Conservation (phyloP, 2,329 filamentous ascomycete species). For the Colletotrichum neosansevieriae region DNA sequence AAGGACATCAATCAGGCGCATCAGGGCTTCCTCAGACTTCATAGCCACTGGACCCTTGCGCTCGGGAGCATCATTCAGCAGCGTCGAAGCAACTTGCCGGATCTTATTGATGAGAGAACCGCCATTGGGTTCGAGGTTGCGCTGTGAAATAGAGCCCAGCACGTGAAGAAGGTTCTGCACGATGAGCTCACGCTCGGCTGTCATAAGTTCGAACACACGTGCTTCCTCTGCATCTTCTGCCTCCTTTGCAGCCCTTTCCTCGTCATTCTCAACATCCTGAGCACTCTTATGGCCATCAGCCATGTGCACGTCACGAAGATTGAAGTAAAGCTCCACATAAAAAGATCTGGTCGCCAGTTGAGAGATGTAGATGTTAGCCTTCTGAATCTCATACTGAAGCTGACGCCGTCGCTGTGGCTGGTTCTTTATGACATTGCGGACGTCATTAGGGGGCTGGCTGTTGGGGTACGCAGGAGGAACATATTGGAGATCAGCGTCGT, state of each 20-base stretch:
- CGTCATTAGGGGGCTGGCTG: slow-evolving; percentile 61
- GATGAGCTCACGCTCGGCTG: slow-evolving; percentile 82
- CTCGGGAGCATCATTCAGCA: slow-evolving; percentile 71
- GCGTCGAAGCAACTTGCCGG: slow-evolving; percentile 83
- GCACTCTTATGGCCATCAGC: slow-evolving; percentile 56
- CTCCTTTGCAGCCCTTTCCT: slow-evolving; percentile 53
- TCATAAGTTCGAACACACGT: slow-evolving; percentile 73
- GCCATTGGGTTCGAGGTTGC: slow-evolving; percentile 83
- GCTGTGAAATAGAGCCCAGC: slow-evolving; percentile 81
- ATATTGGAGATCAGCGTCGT: slow-evolving; percentile 63
- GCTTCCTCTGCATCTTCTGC: slow-evolving; percentile 58
- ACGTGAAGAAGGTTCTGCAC: slow-evolving; percentile 83
- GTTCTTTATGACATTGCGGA: slow-evolving; percentile 62
- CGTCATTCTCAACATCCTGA: slow-evolving; percentile 49
- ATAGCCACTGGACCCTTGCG: slow-evolving; percentile 64
- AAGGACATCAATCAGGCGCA: slow-evolving; percentile 79
- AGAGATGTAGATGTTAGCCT: slow-evolving; percentile 88
- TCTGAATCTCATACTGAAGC: slow-evolving; percentile 89
- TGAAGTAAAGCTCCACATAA: slow-evolving; percentile 88
- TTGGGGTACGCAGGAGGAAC: slow-evolving; percentile 63
- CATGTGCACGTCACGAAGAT: slow-evolving; percentile 75
- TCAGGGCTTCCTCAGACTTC: slow-evolving; percentile 77
- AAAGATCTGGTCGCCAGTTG: slow-evolving; percentile 86
- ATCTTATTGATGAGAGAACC: slow-evolving; percentile 83
- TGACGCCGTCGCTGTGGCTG: slow-evolving; percentile 64